Base-by-base conservation (phyloP, 208 protist genomes). In the Acanthamoeba divionensis region DNA sequence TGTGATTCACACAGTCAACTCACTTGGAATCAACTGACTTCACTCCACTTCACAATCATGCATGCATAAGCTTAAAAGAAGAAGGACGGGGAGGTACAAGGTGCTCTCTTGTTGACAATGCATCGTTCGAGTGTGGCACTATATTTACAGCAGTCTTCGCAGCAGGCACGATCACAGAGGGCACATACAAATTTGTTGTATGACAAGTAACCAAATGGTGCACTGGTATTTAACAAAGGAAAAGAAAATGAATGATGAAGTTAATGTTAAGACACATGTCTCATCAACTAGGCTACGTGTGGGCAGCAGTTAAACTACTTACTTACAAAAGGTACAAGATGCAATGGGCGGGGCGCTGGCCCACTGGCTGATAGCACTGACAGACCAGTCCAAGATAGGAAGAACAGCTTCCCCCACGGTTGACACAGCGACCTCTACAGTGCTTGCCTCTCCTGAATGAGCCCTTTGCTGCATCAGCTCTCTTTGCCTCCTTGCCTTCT, bases 141-240 rank as follows among this genome's bases (percentile, higher is more conserved):
- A n/a, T 85, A 85, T 63, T 63, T 85, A n/a, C 75, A 85, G 31
- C 75, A 85, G 33, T 63, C 50, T 29, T 85, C 75, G 50, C 75
- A 85, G 33, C 52, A 48, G 4, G 75, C 75, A 38, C 75, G 75
- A 36, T 85, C 50, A 24, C 75, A 85, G 36, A 85, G 50, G 33
- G 60, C 65, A 24, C 75, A 85, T n/a, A 85, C 52, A 36, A 36
- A 63, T n/a, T 85, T 85, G 52, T 85, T 54, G 26, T 50, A 44
- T 6, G 75, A 85, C 26, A 85, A 24, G n/a, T 85, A 85, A 2
- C 50, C 50, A 44, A 85, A 85, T 54, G 75, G 75, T 21, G 52
- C 52, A 3, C 75, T 82, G 36, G 18, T 13, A 29, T 15, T 9
- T 50, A 29, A 18, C 12, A n/a, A 13, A n/a, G n/a, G n/a, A n/a